phyloP scores from a whole-genome alignment of 2,329 filamentous ascomycete genomes.

The Rhynchosporium agropyri region DNA sequence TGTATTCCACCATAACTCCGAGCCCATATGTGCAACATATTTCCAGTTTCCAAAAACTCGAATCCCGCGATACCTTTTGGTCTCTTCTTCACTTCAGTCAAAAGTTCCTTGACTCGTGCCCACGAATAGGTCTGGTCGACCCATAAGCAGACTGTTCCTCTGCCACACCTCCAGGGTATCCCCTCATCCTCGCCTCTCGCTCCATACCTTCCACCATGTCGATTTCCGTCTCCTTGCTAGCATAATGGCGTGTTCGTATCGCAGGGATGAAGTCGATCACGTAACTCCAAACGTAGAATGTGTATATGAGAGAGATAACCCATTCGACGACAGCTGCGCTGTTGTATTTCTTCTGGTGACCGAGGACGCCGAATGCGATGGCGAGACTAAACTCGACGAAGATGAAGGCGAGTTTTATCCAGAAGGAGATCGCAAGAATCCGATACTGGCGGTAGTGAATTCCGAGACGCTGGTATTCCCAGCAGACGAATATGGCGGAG shows the following conservation, averaged over 20 bases:
- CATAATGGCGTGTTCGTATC: constrained; percentile 23
- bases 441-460: constrained; percentile 75
- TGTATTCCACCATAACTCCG: too few relatives aligned
- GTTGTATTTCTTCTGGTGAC: constrained; percentile 56
- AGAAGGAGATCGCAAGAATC: constrained; percentile 76
- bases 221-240: constrained; percentile 19
- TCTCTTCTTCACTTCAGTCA: background rate
- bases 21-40: background rate
- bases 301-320: constrained; percentile 79
- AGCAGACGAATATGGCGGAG: constrained; percentile 83
- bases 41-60: background rate
- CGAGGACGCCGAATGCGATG: constrained; percentile 68
- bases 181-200: constrained; percentile 13
- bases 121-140: constrained; percentile 3
- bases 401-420: constrained; percentile 81
- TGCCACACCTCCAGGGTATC: constrained; percentile 13
- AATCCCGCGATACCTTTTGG: background rate
- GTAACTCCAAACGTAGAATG: constrained; percentile 84
- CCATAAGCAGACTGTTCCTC: constrained; percentile 19
- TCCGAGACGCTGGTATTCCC: constrained; percentile 85
- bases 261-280: constrained; percentile 83
- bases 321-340: constrained; percentile 76
- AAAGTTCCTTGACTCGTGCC: constrained; percentile 11
- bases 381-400: constrained; percentile 75
- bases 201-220: constrained; percentile 21